A percentile compares a stretch with the other conserved stretches of the same genome.
Conservation (phyloP, 2,329 filamentous ascomycete genomes). For the Diaporthe capsici region DNA sequence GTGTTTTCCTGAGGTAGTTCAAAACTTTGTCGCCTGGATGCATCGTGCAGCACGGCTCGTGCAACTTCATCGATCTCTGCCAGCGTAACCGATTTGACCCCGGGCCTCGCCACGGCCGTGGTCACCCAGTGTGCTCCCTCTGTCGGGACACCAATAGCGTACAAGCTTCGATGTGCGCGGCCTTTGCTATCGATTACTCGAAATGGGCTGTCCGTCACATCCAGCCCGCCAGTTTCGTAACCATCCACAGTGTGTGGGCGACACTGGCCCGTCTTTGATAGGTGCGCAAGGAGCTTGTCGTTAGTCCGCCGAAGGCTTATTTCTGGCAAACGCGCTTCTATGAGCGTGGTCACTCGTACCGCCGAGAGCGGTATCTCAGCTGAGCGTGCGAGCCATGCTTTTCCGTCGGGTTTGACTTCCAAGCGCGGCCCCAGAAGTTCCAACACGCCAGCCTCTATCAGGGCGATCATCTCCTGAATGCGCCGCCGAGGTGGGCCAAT, state of each 20-base stretch:
- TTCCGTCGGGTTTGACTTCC: not conserved
- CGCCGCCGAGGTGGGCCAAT: constrained; percentile 15
- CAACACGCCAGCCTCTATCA: constrained; percentile 11
- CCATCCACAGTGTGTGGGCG: not conserved
- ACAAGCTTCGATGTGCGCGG: not conserved
- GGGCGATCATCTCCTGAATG: constrained; percentile 15
- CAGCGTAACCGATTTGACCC: constrained; percentile 18
- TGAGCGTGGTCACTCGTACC: not conserved
- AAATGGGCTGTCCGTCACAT: not conserved
- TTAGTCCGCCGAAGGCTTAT: not conserved
- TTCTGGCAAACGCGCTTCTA: constrained; percentile 16
- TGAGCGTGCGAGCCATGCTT: constrained; percentile 14
- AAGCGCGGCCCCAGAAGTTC: not conserved
- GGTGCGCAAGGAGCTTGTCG: not conserved
- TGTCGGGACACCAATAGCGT: constrained; percentile 13
- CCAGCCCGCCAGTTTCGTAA: constrained; percentile 3
- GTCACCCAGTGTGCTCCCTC: constrained; percentile 21
- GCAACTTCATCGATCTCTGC: constrained; percentile 14
- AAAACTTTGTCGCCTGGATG: not conserved
- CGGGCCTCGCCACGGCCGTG: not conserved
- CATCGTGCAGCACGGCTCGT: not conserved
- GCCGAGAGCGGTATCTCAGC: not conserved
- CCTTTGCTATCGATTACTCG: not conserved
- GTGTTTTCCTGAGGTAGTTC: not conserved
- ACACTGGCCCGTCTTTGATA: not conserved